Conservation (phyloP, 257 asterid genomes). For the Solanum lycopersicoides region DNA sequence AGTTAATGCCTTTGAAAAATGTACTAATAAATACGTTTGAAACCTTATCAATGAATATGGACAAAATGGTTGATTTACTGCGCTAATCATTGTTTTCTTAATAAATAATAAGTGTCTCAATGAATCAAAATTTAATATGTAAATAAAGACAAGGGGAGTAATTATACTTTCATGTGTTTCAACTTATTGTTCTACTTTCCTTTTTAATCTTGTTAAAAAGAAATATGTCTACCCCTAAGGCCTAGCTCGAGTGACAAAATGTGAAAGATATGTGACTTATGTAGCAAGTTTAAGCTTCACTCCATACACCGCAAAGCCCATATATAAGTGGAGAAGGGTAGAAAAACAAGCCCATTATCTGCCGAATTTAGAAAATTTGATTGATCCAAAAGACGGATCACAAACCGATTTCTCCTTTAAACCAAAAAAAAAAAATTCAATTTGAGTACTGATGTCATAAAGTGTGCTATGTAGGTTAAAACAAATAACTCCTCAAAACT, state of each 20-base stretch:
- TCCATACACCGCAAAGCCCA: not conserved
- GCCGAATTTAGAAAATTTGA: not conserved
- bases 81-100: not conserved
- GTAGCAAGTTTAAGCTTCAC: not conserved
- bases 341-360: no score
- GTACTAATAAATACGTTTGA: not conserved
- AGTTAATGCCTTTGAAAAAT: no score
- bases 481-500: not conserved
- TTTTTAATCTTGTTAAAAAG: not conserved
- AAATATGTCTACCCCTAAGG: not conserved
- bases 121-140: not conserved
- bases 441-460: not conserved
- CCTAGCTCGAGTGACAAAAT: not conserved
- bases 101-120: not conserved
- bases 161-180: not conserved
- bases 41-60: not conserved
- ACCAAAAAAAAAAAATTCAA: accelerated
- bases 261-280: not conserved
- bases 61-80: no score
- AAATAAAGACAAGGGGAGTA: not conserved
- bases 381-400: no score
- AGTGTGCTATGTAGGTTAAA: not conserved
- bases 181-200: not conserved
- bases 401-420: not conserved
- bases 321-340: not conserved